Evolutionary conservation across 169 alveolate genomes (phyloP), one percentile per base, ranked within the genome.

Genomic region (Perkinsus olseni): DNA sequence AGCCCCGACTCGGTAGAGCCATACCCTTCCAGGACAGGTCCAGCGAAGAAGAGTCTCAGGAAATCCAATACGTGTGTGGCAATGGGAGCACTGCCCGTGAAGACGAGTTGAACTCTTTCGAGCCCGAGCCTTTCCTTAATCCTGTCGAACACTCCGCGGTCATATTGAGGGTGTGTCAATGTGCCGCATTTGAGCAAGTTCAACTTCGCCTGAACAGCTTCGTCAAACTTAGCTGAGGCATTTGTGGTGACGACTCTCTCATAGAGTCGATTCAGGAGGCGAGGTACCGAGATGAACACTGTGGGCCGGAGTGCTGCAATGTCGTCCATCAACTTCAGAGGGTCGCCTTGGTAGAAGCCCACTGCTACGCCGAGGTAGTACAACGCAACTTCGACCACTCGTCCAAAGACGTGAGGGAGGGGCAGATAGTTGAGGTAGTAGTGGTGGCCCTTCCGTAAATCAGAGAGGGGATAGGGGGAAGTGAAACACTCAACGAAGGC

Each of bases 51-150:
- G n/a, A 96, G 94, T 74, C 96, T 93, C 91, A 97, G 92, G 91
- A 96, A 96, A 38, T 94, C 96, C 51, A 96, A 91, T 8, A 97
- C 96, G 36, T 95, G 96, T 82, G 97, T 93, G 74, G 96, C 95
- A 38, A 98, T 95, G 0, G 99, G 99, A 0, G 99, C 99, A 10
- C 98, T 95, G 0, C 98, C 99, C 28, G 97, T 95, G 10, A 95
- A 90, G 96, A 98, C 96, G 45, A 92, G 74, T 40, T 98, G 96
- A 34, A 97, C 96, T 51, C 97, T 93, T 13, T 98, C 98, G 37
- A 62, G 31, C 4, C 99, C 99, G 38, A 98, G 62, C 31, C 95
- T 45, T 37, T 40, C 94, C 38, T 94, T 95, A 92, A 96, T 94
- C 93, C 96, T 95, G 48, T 96, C 95, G 95, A 98, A 97, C 37